These are phyloP conservation scores for Phylloporus sp. DNA, from an alignment of 1,284 basidiomycete genomes.

Conservation along the genomic window DNA sequence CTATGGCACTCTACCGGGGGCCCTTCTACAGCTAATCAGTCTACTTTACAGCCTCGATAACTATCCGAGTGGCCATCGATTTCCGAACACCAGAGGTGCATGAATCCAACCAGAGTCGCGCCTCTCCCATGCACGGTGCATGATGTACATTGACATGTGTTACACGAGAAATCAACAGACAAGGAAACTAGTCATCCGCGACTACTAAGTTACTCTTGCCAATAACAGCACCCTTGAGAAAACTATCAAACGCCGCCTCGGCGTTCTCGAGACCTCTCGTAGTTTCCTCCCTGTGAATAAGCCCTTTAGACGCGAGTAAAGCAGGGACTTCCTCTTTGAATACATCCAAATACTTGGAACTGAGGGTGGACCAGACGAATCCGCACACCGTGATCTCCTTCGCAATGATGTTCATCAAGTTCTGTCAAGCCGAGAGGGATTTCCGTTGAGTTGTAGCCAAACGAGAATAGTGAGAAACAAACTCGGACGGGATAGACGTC, in stretches of 20 bases:
- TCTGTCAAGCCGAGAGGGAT: neutral
- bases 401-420: neutral
- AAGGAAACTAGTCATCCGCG: neutral
- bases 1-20: too few species aligned
- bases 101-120: too few species aligned
- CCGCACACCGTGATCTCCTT: slow-evolving; percentile 8
- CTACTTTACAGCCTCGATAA: too few species aligned
- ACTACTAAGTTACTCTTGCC: slow-evolving; percentile 11
- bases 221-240: slow-evolving; percentile 6
- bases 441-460: neutral
- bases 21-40: too few species aligned
- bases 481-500: slow-evolving; percentile 8
- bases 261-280: slow-evolving; percentile 4
- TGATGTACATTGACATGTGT: neutral
- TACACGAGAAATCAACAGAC: neutral
- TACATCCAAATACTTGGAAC: neutral
- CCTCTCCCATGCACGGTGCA: neutral
- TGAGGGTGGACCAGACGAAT: neutral
- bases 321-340: slow-evolving; percentile 1
- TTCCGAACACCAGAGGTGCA: too few species aligned
- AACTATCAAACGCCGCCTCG: neutral
- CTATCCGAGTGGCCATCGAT: too few species aligned
- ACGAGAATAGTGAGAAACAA: neutral
- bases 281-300: neutral
- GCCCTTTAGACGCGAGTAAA: neutral